phyloP scores from a whole-genome alignment of 148 eudicot genomes.

The Persicaria tinctoria region DNA sequence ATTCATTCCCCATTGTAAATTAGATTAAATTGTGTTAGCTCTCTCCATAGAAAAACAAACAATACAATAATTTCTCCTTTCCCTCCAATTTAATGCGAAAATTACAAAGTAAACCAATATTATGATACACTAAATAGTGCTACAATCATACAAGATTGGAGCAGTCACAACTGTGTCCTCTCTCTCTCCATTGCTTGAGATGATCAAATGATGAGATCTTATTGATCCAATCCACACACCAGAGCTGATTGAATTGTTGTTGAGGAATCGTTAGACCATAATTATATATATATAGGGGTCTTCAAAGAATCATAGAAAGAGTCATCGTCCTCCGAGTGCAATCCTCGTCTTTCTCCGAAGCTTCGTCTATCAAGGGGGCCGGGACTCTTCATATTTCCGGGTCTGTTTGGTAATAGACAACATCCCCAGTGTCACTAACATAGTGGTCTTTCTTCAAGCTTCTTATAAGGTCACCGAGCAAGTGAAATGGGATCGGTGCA shows the following conservation, averaged over 20 bases:
- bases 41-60: no score
- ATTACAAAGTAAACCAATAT: background rate
- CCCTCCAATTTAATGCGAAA: background rate
- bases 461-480: conserved; percentile 33
- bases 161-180: background rate
- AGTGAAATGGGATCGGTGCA: conserved; percentile 51
- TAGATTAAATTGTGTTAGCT: no score
- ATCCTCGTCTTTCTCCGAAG: background rate
- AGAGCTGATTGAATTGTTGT: background rate
- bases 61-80: background rate
- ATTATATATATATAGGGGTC: background rate
- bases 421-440: conserved; percentile 66
- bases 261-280: conserved; percentile 7
- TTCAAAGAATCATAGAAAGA: conserved; percentile 4
- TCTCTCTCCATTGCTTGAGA: conserved; percentile 1
- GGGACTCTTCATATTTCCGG: conserved; percentile 22
- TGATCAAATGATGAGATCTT: background rate
- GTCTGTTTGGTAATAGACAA: conserved; percentile 62
- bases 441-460: conserved; percentile 67
- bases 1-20: no score
- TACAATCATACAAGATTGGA: background rate
- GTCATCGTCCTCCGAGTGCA: background rate
- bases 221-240: background rate
- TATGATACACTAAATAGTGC: conserved; percentile 2
- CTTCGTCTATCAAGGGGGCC: background rate